Evolutionary conservation across 768 basidiomycete genomes (phyloP), one percentile per base, ranked within the genome.

Genomic region (Pluteus cervinus): DNA sequence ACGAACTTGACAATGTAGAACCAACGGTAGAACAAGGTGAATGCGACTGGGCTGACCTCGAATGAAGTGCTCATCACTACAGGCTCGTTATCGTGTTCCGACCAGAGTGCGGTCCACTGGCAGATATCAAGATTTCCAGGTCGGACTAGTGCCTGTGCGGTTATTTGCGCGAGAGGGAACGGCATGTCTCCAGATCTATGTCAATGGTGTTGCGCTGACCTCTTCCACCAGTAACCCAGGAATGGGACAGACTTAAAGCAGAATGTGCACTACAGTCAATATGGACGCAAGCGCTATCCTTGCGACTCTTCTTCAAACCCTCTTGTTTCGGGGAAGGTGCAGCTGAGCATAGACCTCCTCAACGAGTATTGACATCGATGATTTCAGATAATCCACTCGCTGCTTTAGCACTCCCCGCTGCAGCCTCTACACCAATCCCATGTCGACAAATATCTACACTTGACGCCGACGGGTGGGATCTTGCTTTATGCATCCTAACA

Each of bases 381-480:
- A n/a, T n/a, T n/a, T n/a, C n/a, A n/a, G n/a, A n/a, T n/a, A n/a
- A n/a, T n/a, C n/a, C n/a, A n/a, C n/a, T n/a, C n/a, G n/a, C n/a
- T n/a, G n/a, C n/a, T n/a, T n/a, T n/a, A n/a, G n/a, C n/a, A n/a
- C n/a, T 41, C 24, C n/a, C 23, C 11, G 14, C 26, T 18, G 18
- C 7, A 9, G 62, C 75, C 7, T 53, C 64, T 8, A 78, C 74
- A 8, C 50, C 54, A 16, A 63, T 84, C 34, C 76, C 80, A 2
- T 79, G 75, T 47, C 60, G 66, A 24, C 50, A 48, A 30, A 71
- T 84, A 30, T 63, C 74, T 4, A 71, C 67, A 23, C 41, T 43
- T 11, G 47, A 51, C 2, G 45, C 41, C 20, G 63, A 73, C 40
- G 55, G 68, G 37, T 84, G 79, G 77, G 72, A 79, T 51, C 66